A percentile compares a stretch with the other conserved stretches of the same genome.
phyloP scores from a whole-genome alignment of 1,284 basidiomycete genomes.

The Tremellales sp. region DNA sequence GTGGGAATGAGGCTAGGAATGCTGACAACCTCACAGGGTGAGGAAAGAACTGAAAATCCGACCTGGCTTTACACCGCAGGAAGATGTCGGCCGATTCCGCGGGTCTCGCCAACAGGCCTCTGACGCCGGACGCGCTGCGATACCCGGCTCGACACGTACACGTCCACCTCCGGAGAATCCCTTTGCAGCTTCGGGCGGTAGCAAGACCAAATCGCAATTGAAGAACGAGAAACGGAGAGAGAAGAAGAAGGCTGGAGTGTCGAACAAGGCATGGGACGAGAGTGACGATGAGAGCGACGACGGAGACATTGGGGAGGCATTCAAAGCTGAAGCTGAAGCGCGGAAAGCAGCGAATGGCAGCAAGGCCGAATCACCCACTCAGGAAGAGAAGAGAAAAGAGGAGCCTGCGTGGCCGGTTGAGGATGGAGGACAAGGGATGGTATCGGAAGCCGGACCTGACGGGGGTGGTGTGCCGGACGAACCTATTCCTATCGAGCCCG shows the following conservation, averaged over 20 bases:
- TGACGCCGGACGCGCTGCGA: slow-evolving; percentile 51
- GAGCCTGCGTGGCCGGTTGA: slow-evolving; percentile 4
- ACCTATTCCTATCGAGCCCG: neutral
- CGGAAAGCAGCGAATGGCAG: neutral
- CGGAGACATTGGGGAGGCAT: slow-evolving; percentile 22
- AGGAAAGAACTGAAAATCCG: slow-evolving; percentile 87
- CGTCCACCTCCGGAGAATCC: slow-evolving; percentile 17
- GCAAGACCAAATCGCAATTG: slow-evolving; percentile 56
- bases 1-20: neutral
- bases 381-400: neutral
- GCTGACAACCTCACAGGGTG: slow-evolving; percentile 49
- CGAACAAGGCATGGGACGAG: slow-evolving; percentile 27
- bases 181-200: slow-evolving; percentile 16
- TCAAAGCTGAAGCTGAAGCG: slow-evolving; percentile 17
- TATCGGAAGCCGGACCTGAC: slow-evolving; percentile 1
- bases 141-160: slow-evolving; percentile 27
- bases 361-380: no score
- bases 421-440: slow-evolving; percentile 1
- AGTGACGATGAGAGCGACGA: slow-evolving; percentile 28
- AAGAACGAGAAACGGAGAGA: slow-evolving; percentile 63
- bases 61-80: slow-evolving; percentile 90
- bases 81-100: slow-evolving; percentile 82
- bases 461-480: neutral
- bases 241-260: slow-evolving; percentile 15
- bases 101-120: slow-evolving; percentile 67